Base-by-base conservation (phyloP, 2,329 filamentous ascomycete species). In the Fusarium brevicatenulatum region DNA sequence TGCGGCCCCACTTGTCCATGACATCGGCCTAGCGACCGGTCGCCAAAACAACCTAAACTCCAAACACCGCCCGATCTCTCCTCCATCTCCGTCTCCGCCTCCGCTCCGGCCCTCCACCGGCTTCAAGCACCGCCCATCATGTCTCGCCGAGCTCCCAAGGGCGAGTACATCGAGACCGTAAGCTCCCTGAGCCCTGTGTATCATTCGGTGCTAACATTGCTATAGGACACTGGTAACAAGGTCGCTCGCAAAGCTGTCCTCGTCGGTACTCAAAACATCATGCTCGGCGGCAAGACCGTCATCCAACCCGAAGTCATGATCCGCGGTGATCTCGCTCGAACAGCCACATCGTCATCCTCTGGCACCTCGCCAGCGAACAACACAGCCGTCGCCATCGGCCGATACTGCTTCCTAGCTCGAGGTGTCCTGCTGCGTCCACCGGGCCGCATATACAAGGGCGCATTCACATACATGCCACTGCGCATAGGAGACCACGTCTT, bases 161-260 rank as follows among this genome's bases (percentile, higher is more conserved):
- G 94, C 83, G 95, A 98, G 83, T 98, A 98, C 81, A 98, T 99
- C 71, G 95, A 98, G 84, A 99, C 96, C 60, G 95, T 97, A 88
- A 78, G 63, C 37, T n/a, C 13, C 10, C 13, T n/a, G n/a, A n/a
- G n/a, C n/a, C n/a, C n/a, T n/a, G n/a, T n/a, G n/a, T n/a, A n/a
- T n/a, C n/a, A n/a, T n/a, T n/a, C n/a, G n/a, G n/a, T 37, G 32
- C 58, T 63, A 18, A 68, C 36, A 4, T 21, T 19, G n/a, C 25
- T 23, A 12, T 76, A 97, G 95, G 95, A 98, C 84, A 97, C 95
- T 6, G 96, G 96, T 75, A 99, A 99, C 89, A 98, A 98, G 85
- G 96, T 99, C 78, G 95, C 95, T 43, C 94, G 96, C 75, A 94
- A 94, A 76, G 93, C 94, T 70, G 91, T 92, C 80, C 94, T 99